Evolutionary conservation across 2,329 filamentous ascomycete genomes (phyloP), one percentile per base, ranked within the genome.

Genomic region (Juglanconis sp.): DNA sequence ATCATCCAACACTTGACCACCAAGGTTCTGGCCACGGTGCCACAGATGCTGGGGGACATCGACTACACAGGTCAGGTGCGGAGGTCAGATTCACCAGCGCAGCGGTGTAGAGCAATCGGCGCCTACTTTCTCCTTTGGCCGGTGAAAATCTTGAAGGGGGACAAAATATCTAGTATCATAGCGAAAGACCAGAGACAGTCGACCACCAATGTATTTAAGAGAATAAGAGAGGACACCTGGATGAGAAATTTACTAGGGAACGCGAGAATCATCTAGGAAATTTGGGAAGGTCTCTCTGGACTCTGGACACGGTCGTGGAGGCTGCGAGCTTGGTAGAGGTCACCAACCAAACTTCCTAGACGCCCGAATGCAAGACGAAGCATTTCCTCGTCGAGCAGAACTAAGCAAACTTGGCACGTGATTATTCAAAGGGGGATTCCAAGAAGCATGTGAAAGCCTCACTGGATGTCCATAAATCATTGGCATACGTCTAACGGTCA

Each of bases 121-220:
- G 72, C 65, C 6, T 77, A 77, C 40, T 66, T 77, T 7, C 68
- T 76, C 3, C 66, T 77, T 1, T 77, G 74, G 75, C 72, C 74
- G 0, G 71, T 75, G 4, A 74, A 71, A 30, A 70, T 73, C 24
- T 66, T 72, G 47, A 76, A 77, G 62, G 59, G 57, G 2, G 30
- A 46, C 24, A 9, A 46, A 1, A 40, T 53, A 4, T 38, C 61
- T 34, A 63, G 61, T 24, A 59, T 63, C 3, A 68, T 69, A 0
- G 69, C 67, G 3, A 40, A 49, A 10, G 64, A 66, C 32, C 73
- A 77, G 69, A 51, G 69, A 51, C 53, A 54, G 8, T 61, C 56
- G 3, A 72, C 70, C 1, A 57, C 65, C 32, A 42, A 44, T 4
- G 67, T 72, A 1, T 77, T 74, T 66, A 72, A 73, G 15, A 67